Base-by-base conservation (phyloP, 768 basidiomycete genomes). In the Calvatia gigantea region DNA sequence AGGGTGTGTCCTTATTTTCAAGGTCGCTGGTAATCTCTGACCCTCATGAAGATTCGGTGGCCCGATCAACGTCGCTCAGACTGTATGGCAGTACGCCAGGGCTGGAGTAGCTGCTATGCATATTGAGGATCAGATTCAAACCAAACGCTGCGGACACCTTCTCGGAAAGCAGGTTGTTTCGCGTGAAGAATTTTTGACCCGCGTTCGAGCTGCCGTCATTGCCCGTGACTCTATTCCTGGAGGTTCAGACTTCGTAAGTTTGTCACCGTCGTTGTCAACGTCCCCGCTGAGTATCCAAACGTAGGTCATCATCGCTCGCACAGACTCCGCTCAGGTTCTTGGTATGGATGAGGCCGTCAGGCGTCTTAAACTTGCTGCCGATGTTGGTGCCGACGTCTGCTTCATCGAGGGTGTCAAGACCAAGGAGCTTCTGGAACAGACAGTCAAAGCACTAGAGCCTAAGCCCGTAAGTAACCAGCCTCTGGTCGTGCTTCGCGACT, bases 81-180 rank as follows among this genome's bases (percentile, higher is more conserved):
- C 88, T 2, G 84, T 91, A 8, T 77, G 72, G n/a, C 81, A 87
- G 66, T 90, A 89, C 58, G 79, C 72, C 3, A 78, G 78, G 43
- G 81, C 85, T 12, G 88, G 89, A 27, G 82, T 89, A 19, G 89
- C 88, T 15, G 89, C 74, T 3, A 75, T 88, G 62, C 88, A 91
- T 66, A 89, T 91, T 35, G 88, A 91, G 68, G 88, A 89, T 63
- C 88, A 91, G 69, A 86, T 89, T 1, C 89, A 89, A 66, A 89
- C 86, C 1, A 90, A 90, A 68, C 81, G 88, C 53, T 91, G 88
- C 57, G 88, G 89, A 1, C 89, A 91, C 65, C 71, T 91, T 41
- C 76, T 88, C 65, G 89, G 89, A 45, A 91, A 91, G 69, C 87
- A 89, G 65, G 87, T 91, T 39, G 87, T 91, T 32, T 87, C 86